Evolutionary conservation across 257 asterid genomes (phyloP), one percentile per base, ranked within the genome.

Genomic region (Nicotiana obtusifolia): DNA sequence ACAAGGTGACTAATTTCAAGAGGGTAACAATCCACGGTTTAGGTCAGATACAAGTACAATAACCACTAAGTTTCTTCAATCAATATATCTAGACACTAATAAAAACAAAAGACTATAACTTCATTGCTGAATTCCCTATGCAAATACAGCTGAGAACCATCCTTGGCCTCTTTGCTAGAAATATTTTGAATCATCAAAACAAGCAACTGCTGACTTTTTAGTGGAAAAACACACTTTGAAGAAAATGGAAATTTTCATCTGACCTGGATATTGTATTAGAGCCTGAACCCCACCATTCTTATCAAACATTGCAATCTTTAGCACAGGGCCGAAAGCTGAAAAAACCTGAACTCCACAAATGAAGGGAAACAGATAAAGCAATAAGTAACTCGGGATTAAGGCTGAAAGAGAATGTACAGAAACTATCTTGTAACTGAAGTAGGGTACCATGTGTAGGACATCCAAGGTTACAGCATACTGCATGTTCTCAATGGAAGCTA

Each of bases 401-500:
- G 67, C 61, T 59, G 16, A 47, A 24, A 78, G 19, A 16, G 54
- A 44, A 82, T 19, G 7, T 10, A 68, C 78, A 84, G 65, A 85
- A 82, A 82, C 59, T 13, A 77, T 62, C 82, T 76, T 80, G 76
- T n/a, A 64, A 68, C 75, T 59, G 57, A 85, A 82, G 77, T 81
- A 73, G 47, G 82, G 81, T 89, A 95, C 99, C 94, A 87, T 90
- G 81, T 94, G 94, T 60, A 95, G 76, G 61, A 94, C 95, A 81
- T 95, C 99, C 92, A 95, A 88, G 81, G 99, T 95, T 65, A 95
- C 98, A 28, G 95, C 91, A 88, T 95, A 95, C 83, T 95, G 99
- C 99, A 95, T 95, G 91, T 95, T 95, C 86, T 95, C 99, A 17
- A 95, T 92, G 13, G 99, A 93, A 77, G 99, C 99, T 82, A 95